Evolutionary conservation across 176 grass and related monocot genomes (phyloP).

Genomic region (Hyparrhenia diplandra): DNA sequence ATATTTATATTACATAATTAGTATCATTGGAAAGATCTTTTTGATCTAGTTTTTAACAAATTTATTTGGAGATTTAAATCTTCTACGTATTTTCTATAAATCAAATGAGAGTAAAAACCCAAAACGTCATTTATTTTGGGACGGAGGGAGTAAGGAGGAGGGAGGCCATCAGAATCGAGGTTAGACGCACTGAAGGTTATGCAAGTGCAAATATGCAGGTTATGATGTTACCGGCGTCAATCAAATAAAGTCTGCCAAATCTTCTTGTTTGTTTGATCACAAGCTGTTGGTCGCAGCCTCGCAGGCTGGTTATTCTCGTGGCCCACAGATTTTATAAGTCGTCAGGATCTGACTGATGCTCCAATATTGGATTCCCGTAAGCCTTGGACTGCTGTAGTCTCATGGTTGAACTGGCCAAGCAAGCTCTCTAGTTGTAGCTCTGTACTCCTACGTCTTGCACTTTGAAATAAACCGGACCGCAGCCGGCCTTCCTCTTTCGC

Average conservation of each 20-base stretch:
- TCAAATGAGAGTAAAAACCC: too few species aligned
- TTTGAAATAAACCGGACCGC: too few species aligned
- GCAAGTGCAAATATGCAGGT: background rate
- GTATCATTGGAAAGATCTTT: too few species aligned
- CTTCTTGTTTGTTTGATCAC: background rate
- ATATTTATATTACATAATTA: too few species aligned
- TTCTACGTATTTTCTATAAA: too few species aligned
- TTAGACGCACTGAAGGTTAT: background rate
- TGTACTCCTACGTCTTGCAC: background rate
- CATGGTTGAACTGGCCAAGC: background rate
- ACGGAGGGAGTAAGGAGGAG: too few species aligned
- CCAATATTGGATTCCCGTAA: background rate
- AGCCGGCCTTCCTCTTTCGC: too few species aligned
- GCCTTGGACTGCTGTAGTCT: background rate
- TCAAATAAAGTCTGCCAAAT: background rate
- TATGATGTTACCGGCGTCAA: background rate
- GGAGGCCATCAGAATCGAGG: background rate
- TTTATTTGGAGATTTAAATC: too few species aligned
- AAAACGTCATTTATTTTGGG: too few species aligned
- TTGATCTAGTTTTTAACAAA: too few species aligned
- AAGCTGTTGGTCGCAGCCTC: background rate
- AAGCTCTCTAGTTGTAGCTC: background rate
- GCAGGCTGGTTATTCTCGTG: background rate
- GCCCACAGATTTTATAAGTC: background rate
- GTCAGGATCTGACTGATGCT: background rate